A percentile compares a stretch with the other conserved stretches of the same genome.
These are phyloP conservation scores for Carex kokanica DNA, from an alignment of 176 grass and related monocot genomes.

Conservation along the genomic window DNA sequence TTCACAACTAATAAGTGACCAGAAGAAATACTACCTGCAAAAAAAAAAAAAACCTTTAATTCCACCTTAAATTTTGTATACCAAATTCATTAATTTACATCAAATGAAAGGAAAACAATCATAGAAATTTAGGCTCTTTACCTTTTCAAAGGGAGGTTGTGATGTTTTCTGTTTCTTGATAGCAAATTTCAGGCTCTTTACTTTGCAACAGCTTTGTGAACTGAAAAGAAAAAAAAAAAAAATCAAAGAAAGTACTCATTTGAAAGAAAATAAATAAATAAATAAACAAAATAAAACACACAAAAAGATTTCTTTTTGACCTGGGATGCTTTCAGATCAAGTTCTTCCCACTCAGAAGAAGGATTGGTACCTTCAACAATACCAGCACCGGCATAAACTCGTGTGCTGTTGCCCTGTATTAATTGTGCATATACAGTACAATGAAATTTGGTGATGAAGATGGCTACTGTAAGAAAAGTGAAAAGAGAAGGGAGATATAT, in stretches of 20 bases:
- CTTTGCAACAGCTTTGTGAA: slow-evolving; percentile 72
- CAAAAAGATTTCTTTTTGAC: not conserved
- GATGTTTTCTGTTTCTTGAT: slow-evolving; percentile 53
- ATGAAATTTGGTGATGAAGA: slow-evolving; percentile 11
- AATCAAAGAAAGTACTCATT: not conserved
- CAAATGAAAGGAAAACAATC: not conserved
- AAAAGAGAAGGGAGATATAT: not conserved
- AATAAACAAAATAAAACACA: not conserved
- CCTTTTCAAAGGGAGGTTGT: slow-evolving; percentile 42
- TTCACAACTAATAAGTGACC: not conserved
- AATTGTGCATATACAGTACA: not conserved
- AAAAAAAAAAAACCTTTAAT: not conserved
- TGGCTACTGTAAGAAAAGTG: not conserved
- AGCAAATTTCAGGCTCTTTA: slow-evolving; percentile 46
- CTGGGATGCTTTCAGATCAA: slow-evolving; percentile 90
- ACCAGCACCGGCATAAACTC: slow-evolving; percentile 79
- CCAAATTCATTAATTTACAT: not conserved
- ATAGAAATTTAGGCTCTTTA: not conserved
- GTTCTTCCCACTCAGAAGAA: slow-evolving; percentile 88
- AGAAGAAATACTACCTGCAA: not conserved
- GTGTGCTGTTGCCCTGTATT: slow-evolving; percentile 59
- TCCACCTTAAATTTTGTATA: not conserved
- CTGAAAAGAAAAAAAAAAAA: slow-evolving; percentile 32
- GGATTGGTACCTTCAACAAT: slow-evolving; percentile 94
- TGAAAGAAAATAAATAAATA: not conserved